phyloP scores from a whole-genome alignment of 1,139 yeast genomes.

The Taphrina communis region DNA sequence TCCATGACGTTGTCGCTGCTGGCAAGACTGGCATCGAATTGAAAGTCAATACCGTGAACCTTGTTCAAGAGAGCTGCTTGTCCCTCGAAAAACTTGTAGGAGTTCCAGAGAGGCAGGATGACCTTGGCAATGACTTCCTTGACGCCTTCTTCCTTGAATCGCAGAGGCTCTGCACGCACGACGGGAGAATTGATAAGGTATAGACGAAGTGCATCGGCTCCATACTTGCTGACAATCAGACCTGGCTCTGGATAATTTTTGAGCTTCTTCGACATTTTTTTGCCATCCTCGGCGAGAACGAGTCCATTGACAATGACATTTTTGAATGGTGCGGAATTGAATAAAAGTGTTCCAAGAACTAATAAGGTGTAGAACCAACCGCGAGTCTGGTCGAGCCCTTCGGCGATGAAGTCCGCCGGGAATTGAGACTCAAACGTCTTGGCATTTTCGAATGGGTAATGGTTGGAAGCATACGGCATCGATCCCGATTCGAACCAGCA shows the following conservation, averaged over 20 bases:
- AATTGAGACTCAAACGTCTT: constrained; percentile 72
- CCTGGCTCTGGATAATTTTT: constrained; percentile 97
- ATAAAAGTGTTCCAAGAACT: constrained; percentile 92
- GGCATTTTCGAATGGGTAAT: constrained; percentile 90
- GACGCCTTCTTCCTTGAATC: constrained; percentile 98
- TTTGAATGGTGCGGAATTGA: constrained; percentile 89
- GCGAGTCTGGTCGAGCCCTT: constrained; percentile 99
- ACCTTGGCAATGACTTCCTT: constrained; percentile 96
- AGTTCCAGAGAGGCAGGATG: constrained; percentile 97
- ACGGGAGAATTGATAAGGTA: constrained; percentile 97
- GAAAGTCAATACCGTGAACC: constrained; percentile 71
- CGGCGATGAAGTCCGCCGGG: constrained; percentile 98
- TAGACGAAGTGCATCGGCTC: constrained; percentile 96
- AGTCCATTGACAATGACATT: constrained; percentile 97
- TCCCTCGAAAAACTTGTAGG: constrained; percentile 93
- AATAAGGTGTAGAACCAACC: constrained; percentile 99
- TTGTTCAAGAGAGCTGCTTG: constrained; percentile 85
- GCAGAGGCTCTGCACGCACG: constrained; percentile 91
- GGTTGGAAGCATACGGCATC: constrained; percentile 97
- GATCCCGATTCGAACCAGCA: constrained; percentile 99
- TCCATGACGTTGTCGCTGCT: constrained; percentile 90
- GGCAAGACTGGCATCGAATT: constrained; percentile 66
- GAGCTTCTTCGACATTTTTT: constrained; percentile 97
- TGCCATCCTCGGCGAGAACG: constrained; percentile 96
- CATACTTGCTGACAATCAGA: constrained; percentile 78